Conservation (phyloP, 768 basidiomycete genomes). For the Naganishia friedmannii region DNA sequence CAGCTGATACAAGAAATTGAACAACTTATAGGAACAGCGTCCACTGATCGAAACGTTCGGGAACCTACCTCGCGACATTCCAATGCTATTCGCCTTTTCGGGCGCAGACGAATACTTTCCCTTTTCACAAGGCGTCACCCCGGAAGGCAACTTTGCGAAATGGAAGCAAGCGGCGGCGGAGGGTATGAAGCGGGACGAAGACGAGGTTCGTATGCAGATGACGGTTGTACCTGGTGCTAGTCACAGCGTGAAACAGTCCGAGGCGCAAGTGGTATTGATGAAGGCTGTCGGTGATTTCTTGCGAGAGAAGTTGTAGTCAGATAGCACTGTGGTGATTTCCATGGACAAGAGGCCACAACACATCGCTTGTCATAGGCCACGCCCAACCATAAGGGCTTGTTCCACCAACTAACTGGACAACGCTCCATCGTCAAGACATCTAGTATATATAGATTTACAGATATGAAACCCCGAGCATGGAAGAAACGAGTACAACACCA, state of each 20-base stretch:
- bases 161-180: constrained; percentile 37
- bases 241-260: constrained; percentile 34
- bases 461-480: not conserved
- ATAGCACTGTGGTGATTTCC: not conserved
- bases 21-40: constrained; percentile 33
- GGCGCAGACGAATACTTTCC: constrained; percentile 41
- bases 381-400: not conserved
- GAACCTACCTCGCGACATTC: constrained; percentile 35
- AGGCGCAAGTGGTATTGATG: constrained; percentile 34
- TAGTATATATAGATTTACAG: constrained; percentile 1
- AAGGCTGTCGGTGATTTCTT: constrained; percentile 16
- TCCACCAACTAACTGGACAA: not conserved
- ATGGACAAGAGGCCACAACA: not conserved
- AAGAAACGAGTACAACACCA: not conserved
- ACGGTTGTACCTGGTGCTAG: constrained; percentile 10
- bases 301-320: not conserved
- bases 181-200: constrained; percentile 31
- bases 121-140: constrained; percentile 9
- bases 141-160: constrained; percentile 26
- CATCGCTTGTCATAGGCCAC: too few species aligned
- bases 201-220: constrained; percentile 38
- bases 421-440: not conserved
- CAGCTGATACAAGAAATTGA: not conserved
- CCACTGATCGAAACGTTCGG: constrained; percentile 48
- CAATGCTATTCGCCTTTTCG: constrained; percentile 41